A percentile compares a stretch with the other conserved stretches of the same genome.
phyloP scores from a whole-genome alignment of 768 basidiomycete species.

The Trametes villosa region DNA sequence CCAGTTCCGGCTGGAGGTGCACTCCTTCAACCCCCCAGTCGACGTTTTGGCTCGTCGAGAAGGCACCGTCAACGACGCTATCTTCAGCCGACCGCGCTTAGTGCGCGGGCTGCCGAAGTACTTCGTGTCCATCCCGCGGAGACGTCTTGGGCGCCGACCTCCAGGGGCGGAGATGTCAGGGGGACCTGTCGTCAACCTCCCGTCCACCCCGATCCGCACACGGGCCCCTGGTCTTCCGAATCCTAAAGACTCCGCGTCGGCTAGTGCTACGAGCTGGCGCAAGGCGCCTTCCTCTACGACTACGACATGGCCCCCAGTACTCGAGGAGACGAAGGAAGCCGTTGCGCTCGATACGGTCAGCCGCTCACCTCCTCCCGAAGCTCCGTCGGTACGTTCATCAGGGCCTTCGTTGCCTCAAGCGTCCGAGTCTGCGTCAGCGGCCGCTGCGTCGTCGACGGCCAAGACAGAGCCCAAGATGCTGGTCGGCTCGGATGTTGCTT shows the following conservation, averaged over 20 bases:
- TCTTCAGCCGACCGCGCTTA: constrained; percentile 54
- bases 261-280: constrained; percentile 46
- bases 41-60: constrained; percentile 65
- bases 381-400: constrained; percentile 34
- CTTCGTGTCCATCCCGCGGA: constrained; percentile 43
- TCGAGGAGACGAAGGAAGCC: constrained; percentile 8
- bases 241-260: constrained; percentile 29
- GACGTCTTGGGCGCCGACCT: constrained; percentile 8
- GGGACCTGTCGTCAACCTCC: constrained; percentile 46
- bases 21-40: constrained; percentile 74
- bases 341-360: constrained; percentile 56
- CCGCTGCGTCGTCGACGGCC: constrained; percentile 45
- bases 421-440: not conserved
- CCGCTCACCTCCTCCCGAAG: constrained; percentile 69
- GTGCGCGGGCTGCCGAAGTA: constrained; percentile 41
- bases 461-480: constrained; percentile 74
- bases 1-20: constrained; percentile 61
- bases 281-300: constrained; percentile 30
- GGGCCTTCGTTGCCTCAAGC: not conserved
- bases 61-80: constrained; percentile 63
- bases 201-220: constrained; percentile 30
- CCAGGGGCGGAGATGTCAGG: constrained; percentile 7
- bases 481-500: constrained; percentile 70
- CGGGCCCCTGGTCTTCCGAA: constrained; percentile 18
- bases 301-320: constrained; percentile 22